Percentiles rank a stretch among this genome's conserved stretches.
Conservation (phyloP, 345 rosid species). For the Populus simonii region DNA sequence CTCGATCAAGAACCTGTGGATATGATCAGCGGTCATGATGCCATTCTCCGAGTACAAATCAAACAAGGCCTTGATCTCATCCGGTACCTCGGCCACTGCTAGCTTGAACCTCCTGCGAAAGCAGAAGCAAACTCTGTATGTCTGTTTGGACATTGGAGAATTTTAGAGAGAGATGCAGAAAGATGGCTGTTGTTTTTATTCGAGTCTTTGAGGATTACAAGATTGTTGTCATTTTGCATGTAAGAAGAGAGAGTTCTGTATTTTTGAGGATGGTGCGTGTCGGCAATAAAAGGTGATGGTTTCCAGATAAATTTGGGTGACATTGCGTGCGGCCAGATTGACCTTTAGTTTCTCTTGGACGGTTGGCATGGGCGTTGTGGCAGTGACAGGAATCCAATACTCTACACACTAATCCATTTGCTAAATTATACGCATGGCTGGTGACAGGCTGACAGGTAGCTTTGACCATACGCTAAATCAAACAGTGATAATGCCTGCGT, state of each 20-base stretch:
- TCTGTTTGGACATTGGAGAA: conserved; percentile 57
- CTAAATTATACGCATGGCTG: not conserved
- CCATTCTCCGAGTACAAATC: conserved; percentile 44
- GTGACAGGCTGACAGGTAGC: not conserved
- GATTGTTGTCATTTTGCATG: not conserved
- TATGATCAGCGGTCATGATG: conserved; percentile 44
- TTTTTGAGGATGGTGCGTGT: not conserved
- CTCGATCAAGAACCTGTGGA: conserved; percentile 55
- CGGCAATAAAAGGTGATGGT: too few relatives aligned
- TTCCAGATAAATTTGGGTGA: not conserved
- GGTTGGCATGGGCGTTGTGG: not conserved
- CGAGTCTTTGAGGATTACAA: not conserved
- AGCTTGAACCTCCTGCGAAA: conserved; percentile 76
- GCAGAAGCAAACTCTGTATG: conserved; percentile 70
- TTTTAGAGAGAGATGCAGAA: not conserved
- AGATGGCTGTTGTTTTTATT: not conserved
- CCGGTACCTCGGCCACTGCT: conserved; percentile 71
- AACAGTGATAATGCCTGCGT: too few relatives aligned
- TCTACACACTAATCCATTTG: not conserved
- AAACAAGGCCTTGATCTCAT: conserved; percentile 58
- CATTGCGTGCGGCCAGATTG: not conserved
- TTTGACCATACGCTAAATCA: not conserved
- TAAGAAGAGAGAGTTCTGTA: not conserved
- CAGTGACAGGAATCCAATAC: not conserved
- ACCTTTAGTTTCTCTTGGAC: not conserved